A percentile compares a stretch with the other conserved stretches of the same genome.
Conservation (phyloP, 192 early-diverging fungal genomes). For the Entomortierella beljakovae region DNA sequence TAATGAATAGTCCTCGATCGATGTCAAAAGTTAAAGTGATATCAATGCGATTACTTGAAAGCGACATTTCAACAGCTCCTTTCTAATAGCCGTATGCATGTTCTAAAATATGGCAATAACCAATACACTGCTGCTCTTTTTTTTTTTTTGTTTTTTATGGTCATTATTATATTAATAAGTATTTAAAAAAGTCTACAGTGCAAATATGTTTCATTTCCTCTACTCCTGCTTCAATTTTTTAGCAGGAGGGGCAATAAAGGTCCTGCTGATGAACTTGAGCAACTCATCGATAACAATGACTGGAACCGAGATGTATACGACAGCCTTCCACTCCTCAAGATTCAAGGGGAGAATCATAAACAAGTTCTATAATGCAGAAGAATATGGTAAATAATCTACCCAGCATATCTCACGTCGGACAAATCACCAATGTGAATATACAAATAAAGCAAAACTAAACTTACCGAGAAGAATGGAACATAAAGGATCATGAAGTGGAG, state of each 20-base stretch:
- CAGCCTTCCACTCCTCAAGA: conserved; percentile 89
- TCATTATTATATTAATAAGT: background rate
- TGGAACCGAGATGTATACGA: conserved; percentile 89
- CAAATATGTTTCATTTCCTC: background rate
- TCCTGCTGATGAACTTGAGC: conserved; percentile 81
- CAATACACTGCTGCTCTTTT: no score
- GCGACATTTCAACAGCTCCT: no score
- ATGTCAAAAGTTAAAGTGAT: no score
- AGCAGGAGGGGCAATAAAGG: conserved; percentile 53
- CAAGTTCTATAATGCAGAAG: conserved; percentile 60
- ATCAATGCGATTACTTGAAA: no score
- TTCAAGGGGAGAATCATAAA: conserved; percentile 94
- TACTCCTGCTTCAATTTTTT: conserved; percentile 54
- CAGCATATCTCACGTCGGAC: background rate
- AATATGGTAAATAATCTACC: background rate
- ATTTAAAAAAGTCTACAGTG: background rate
- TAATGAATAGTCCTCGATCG: no score
- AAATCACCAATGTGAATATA: background rate
- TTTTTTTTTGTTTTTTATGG: no score
- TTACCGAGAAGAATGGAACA: conserved; percentile 92
- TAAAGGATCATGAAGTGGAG: conserved; percentile 98
- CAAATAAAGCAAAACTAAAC: background rate
- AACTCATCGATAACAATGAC: conserved; percentile 94
- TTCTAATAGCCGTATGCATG: no score
- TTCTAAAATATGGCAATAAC: no score